Evolutionary conservation across 306 rosid genomes (phyloP).

Genomic region (Cucurbita ficifolia): DNA sequence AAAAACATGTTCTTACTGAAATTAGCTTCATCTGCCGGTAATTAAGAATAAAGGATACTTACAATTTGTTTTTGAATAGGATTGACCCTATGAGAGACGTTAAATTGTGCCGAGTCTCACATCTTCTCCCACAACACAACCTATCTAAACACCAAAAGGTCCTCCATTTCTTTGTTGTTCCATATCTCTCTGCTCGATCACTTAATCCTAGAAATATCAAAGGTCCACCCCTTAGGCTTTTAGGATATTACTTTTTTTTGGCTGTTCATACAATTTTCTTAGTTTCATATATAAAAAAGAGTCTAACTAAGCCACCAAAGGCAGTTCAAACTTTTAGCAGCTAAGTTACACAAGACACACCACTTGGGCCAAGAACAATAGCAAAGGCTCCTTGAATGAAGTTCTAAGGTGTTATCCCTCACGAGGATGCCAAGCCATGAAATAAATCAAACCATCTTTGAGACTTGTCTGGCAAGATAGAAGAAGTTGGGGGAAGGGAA

Average conservation of each 20-base stretch:
- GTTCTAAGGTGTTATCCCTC: neutral
- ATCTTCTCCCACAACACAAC: neutral
- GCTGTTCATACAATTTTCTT: too few species aligned
- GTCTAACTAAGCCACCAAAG: neutral
- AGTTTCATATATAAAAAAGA: too few species aligned
- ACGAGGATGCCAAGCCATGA: neutral
- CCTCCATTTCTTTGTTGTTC: neutral
- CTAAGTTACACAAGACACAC: neutral
- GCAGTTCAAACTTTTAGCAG: neutral
- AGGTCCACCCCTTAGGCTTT: too few species aligned
- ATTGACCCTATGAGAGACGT: neutral
- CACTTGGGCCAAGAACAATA: neutral
- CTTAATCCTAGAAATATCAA: too few species aligned
- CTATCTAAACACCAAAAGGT: neutral
- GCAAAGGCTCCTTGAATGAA: neutral
- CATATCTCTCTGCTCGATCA: too few species aligned
- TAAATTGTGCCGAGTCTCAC: neutral
- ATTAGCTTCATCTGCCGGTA: neutral
- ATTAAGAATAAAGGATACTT: neutral
- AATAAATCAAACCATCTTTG: too few species aligned
- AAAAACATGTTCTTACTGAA: neutral
- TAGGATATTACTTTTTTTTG: too few species aligned
- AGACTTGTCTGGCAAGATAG: neutral
- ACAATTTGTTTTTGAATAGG: neutral
- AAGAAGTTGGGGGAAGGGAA: neutral